These are phyloP conservation scores for Solanum raphanifolium DNA, from an alignment of 257 asterid genomes.

Conservation along the genomic window DNA sequence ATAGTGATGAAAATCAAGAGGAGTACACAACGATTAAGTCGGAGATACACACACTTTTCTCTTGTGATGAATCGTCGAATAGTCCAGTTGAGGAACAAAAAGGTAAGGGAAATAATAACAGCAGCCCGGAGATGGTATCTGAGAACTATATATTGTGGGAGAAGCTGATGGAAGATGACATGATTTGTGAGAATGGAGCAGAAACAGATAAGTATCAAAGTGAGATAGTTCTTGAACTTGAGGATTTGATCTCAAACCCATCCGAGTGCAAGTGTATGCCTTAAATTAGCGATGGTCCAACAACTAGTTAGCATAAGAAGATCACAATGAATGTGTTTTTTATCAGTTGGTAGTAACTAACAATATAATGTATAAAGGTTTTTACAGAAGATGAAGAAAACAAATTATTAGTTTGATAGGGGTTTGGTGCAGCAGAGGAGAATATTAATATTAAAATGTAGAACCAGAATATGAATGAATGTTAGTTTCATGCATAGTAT, in stretches of 20 bases:
- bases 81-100: slow-evolving; percentile 23
- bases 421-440: not conserved
- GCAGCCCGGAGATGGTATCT: slow-evolving; percentile 15
- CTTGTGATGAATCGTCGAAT: slow-evolving; percentile 25
- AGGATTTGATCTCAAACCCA: slow-evolving; percentile 24
- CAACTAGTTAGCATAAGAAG: not conserved
- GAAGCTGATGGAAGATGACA: slow-evolving; percentile 78
- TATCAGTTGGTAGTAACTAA: not conserved
- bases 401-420: not conserved
- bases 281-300: not conserved
- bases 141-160: slow-evolving; percentile 86
- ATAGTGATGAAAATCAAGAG: slow-evolving; percentile 8
- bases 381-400: not conserved
- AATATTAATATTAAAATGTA: not conserved
- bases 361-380: not conserved
- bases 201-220: slow-evolving; percentile 15
- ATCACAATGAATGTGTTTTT: not conserved
- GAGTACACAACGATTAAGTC: slow-evolving; percentile 29
- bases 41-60: slow-evolving; percentile 30
- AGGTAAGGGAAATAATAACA: not conserved
- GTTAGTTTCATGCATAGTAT: not conserved
- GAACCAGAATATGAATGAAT: not conserved
- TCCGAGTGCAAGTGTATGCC: slow-evolving; percentile 8
- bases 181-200: slow-evolving; percentile 56
- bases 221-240: slow-evolving; percentile 34